Conservation (phyloP, 805 yeast species). For the Kluyveromyces siamensis region DNA sequence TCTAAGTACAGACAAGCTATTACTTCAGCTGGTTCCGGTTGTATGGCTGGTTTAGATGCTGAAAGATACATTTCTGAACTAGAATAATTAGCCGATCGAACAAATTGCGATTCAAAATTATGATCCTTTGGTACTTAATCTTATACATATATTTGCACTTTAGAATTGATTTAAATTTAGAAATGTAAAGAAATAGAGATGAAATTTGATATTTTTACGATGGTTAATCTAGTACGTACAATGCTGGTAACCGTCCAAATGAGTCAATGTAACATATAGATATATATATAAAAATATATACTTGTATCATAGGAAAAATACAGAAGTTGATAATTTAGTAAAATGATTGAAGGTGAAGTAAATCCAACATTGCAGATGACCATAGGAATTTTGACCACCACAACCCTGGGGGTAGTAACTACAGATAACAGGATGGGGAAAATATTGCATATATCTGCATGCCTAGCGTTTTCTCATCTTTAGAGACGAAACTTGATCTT, state of each 20-base stretch:
- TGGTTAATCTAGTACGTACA: no score
- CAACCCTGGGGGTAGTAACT: not conserved
- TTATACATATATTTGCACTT: no score
- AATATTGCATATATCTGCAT: not conserved
- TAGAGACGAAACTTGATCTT: constrained; percentile 62
- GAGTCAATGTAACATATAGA: no score
- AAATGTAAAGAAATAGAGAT: no score
- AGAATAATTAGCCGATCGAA: constrained; percentile 22
- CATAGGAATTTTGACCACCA: not conserved
- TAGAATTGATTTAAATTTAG: no score
- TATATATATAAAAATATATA: no score
- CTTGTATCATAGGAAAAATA: no score
- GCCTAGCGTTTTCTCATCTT: constrained; percentile 41
- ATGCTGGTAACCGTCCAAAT: no score
- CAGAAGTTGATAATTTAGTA: not conserved
- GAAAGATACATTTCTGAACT: constrained; percentile 70
- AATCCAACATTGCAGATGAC: not conserved
- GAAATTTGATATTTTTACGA: no score
- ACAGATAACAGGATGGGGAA: not conserved
- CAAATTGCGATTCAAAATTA: not conserved
- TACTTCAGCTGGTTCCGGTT: constrained; percentile 99
- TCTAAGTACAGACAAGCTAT: constrained; percentile 96
- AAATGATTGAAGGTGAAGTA: not conserved
- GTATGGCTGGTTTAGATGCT: constrained; percentile 98
- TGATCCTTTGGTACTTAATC: no score